Conservation (phyloP, 2,329 filamentous ascomycete species). For the Botrytis tulipae region DNA sequence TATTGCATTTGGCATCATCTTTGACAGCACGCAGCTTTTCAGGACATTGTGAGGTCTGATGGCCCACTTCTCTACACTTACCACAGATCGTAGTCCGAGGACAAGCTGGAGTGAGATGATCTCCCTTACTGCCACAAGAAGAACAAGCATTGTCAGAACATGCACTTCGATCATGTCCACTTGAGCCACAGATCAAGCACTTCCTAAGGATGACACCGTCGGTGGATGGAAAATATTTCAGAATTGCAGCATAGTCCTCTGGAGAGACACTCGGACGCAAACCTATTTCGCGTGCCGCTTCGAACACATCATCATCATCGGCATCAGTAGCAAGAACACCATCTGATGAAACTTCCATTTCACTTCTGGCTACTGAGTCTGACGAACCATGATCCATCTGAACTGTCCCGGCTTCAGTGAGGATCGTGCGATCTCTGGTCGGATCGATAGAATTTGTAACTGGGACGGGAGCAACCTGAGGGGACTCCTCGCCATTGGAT, state of each 20-base stretch:
- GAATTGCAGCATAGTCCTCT: constrained; percentile 9
- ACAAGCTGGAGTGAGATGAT: constrained; percentile 52
- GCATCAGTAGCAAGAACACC: background rate
- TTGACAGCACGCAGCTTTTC: constrained; percentile 55
- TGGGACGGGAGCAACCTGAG: background rate
- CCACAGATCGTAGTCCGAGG: constrained; percentile 51
- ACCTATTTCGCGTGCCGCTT: background rate
- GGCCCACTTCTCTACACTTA: constrained; percentile 64
- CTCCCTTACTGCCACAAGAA: constrained; percentile 45
- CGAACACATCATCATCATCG: background rate
- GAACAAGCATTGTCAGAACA: constrained; percentile 51
- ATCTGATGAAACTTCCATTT: background rate
- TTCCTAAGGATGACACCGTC: constrained; percentile 31
- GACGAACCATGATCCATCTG: background rate
- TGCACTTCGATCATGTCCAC: constrained; percentile 45
- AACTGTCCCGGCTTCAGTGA: background rate
- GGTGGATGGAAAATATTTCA: constrained; percentile 48
- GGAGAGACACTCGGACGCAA: background rate
- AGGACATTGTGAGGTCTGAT: constrained; percentile 50
- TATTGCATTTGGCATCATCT: constrained; percentile 57
- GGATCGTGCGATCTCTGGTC: background rate
- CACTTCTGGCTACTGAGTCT: background rate
- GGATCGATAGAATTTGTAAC: background rate
- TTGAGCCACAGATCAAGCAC: constrained; percentile 53
- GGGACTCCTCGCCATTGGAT: background rate